Evolutionary conservation across 495 filamentous ascomycete species (phyloP), one percentile per base, ranked within the genome.

Genomic region (Penicillium simplicissimum): DNA sequence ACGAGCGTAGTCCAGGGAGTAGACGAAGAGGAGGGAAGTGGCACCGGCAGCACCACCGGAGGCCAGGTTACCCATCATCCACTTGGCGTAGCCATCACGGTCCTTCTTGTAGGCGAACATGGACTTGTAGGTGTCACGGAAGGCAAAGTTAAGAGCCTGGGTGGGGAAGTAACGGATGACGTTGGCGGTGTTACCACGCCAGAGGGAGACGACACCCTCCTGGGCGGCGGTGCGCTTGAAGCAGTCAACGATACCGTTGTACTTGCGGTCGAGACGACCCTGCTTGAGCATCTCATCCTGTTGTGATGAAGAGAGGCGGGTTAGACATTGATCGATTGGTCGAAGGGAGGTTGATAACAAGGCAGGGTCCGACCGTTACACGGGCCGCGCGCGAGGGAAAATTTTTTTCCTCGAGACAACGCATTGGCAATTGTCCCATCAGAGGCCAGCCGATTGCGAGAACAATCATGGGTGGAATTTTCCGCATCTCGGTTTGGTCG

Each of bases 71-170:
- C 95, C 95, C 73, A 87, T 88, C 95, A 98, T 98, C 95, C 95
- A 98, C 91, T 95, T 96, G 74, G 79, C 79, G 80, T 98, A 98
- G 70, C 95, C 95, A 82, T 98, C 95, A 81, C 89, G 87, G 56
- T 98, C 95, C 89, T 98, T 98, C 92, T 97, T 98, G 90, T 90
- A 98, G 77, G 91, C 89, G 89, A 98, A 98, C 94, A 98, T 97
- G 68, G 88, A 84, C 91, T 98, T 98, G 91, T 96, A 98, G 87
- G 93, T 97, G 80, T 98, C 95, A 83, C 96, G 96, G 95, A 98
- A 98, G 74, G 95, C 95, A 78, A 98, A 98, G 92, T 98, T 98
- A 75, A 98, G 84, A 67, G 95, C 95, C 88, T 98, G 95, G 75
- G 95, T 98, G 66, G 95, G 95, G 91, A 98, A 98, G 87, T 98